phyloP scores from a whole-genome alignment of 177 flowering plant species.

The Vitis hybrid region DNA sequence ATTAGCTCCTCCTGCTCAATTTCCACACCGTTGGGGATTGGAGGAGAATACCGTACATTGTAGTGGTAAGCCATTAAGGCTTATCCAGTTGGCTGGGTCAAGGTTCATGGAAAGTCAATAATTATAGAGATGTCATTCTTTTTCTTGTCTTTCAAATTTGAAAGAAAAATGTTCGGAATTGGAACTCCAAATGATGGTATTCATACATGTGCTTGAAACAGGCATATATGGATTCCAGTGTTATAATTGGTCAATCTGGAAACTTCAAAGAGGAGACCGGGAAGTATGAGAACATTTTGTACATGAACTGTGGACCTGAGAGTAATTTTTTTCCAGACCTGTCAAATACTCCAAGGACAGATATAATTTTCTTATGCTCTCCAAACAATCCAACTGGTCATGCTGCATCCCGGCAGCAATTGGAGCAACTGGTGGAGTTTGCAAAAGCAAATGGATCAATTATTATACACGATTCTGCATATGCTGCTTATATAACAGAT shows the following conservation, averaged over 20 bases:
- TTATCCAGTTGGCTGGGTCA: too few relatives aligned
- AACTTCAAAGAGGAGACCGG: constrained; percentile 38
- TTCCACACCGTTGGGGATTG: too few relatives aligned
- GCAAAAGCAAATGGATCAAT: constrained; percentile 80
- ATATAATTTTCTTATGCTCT: constrained; percentile 86
- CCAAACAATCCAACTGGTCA: constrained; percentile 92
- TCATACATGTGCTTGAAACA: constrained; percentile 19
- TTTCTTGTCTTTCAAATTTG: too few relatives aligned
- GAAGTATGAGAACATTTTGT: constrained; percentile 61
- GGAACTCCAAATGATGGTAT: too few relatives aligned
- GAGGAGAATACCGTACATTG: too few relatives aligned
- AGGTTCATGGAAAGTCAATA: too few relatives aligned
- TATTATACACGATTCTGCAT: constrained; percentile 77
- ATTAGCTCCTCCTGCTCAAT: too few relatives aligned
- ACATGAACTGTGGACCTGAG: constrained; percentile 71
- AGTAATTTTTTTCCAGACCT: constrained; percentile 78
- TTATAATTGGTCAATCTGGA: constrained; percentile 77
- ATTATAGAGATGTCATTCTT: too few relatives aligned
- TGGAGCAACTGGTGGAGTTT: constrained; percentile 67
- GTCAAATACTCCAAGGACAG: constrained; percentile 47
- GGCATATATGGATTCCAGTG: constrained; percentile 84
- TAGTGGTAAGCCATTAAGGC: too few relatives aligned
- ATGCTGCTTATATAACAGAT: constrained; percentile 69
- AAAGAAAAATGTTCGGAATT: too few relatives aligned
- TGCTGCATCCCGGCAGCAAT: constrained; percentile 71